Conservation (phyloP, 73 alveolate genomes). For the Blepharisma japonicum region DNA sequence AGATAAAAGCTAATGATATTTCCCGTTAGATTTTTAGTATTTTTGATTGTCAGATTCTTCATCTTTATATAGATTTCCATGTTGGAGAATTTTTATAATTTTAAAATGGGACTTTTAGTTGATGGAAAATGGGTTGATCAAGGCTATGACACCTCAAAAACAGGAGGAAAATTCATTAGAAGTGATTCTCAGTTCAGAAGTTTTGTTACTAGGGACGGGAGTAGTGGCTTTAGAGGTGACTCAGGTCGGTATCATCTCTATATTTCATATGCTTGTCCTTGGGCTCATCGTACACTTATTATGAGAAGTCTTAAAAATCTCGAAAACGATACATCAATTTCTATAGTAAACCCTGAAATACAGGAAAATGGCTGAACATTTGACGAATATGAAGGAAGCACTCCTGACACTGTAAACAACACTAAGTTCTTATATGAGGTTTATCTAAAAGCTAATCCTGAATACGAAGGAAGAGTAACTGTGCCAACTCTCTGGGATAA, state of each 20-base stretch:
- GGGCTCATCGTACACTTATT: constrained; percentile 47
- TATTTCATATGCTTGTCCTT: constrained; percentile 50
- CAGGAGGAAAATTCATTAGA: constrained; percentile 21
- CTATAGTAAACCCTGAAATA: constrained; percentile 25
- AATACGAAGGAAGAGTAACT: constrained; percentile 17
- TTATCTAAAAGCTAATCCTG: constrained; percentile 27
- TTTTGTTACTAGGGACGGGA: neutral
- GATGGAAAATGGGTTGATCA: constrained; percentile 12
- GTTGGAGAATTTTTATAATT: too few relatives aligned
- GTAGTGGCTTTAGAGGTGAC: constrained; percentile 19
- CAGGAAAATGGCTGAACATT: neutral
- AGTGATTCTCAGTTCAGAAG: neutral
- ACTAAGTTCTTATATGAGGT: constrained; percentile 5
- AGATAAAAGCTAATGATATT: too few relatives aligned
- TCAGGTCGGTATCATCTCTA: constrained; percentile 38
- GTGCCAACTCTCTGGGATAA: constrained; percentile 62
- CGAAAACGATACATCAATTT: constrained; percentile 39
- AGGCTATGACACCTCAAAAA: neutral
- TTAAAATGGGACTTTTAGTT: constrained; percentile 14
- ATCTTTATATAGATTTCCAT: too few relatives aligned
- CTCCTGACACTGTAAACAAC: constrained; percentile 29
- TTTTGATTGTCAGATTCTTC: too few relatives aligned
- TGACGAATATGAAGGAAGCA: constrained; percentile 28
- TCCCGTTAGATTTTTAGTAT: too few relatives aligned
- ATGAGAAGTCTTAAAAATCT: constrained; percentile 34